These are phyloP conservation scores for Sphenostylis stenocarpa DNA, from an alignment of 306 rosid genomes.

Conservation along the genomic window DNA sequence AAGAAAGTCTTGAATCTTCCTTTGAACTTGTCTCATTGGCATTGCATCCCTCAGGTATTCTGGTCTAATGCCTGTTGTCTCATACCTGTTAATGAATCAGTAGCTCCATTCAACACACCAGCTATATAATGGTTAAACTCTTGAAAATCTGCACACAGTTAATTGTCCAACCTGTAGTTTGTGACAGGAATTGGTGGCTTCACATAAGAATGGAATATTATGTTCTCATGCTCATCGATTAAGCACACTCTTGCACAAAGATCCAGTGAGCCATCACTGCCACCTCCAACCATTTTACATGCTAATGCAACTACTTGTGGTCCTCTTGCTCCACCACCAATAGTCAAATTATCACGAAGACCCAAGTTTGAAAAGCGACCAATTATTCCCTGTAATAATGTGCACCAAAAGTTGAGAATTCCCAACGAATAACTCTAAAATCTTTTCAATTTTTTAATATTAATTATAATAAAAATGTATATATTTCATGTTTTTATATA, in stretches of 20 bases:
- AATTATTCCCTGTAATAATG: conserved; percentile 52
- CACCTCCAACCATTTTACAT: conserved; percentile 97
- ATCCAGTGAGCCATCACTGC: conserved; percentile 85
- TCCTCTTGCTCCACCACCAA: conserved; percentile 58
- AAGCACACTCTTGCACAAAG: conserved; percentile 87
- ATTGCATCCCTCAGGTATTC: conserved; percentile 89
- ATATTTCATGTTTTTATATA: not conserved
- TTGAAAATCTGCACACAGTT: not conserved
- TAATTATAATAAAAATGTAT: not conserved
- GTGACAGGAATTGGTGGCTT: conserved; percentile 77
- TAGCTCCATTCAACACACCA: not conserved
- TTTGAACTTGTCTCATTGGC: conserved; percentile 68
- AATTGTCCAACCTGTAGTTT: conserved; percentile 58
- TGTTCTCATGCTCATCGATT: conserved; percentile 72
- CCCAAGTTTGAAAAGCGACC: conserved; percentile 76
- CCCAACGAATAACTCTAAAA: not conserved
- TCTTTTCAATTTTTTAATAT: not conserved
- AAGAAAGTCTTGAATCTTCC: conserved; percentile 83
- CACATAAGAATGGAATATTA: conserved; percentile 80
- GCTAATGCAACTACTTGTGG: conserved; percentile 77
- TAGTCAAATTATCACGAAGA: conserved; percentile 59
- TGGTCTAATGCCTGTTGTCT: conserved; percentile 81
- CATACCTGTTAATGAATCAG: conserved; percentile 54
- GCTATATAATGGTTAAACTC: not conserved
- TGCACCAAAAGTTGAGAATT: not conserved